Conservation (phyloP, 1,284 basidiomycete genomes). For the Pterula multifida region DNA sequence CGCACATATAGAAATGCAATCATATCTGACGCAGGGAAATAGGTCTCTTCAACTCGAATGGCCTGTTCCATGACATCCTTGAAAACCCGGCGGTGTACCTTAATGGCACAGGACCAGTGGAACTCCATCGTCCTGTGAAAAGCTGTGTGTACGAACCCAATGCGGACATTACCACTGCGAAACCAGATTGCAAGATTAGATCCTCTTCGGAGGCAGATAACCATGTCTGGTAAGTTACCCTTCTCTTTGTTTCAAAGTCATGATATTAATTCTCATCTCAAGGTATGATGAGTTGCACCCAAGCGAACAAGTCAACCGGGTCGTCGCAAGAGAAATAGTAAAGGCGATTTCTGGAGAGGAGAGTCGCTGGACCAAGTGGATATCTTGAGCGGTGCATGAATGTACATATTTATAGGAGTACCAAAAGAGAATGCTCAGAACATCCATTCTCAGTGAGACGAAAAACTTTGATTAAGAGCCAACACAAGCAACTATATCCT, state of each 20-base stretch:
- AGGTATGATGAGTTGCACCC: slow-evolving; percentile 39
- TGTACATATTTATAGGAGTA: no score
- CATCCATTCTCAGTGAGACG: no score
- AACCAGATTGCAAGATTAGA: slow-evolving; percentile 24
- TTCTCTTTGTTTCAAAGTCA: slow-evolving; percentile 17
- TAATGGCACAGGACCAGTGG: slow-evolving; percentile 46
- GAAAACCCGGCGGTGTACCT: slow-evolving; percentile 33
- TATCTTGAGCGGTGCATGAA: no score
- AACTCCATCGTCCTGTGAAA: slow-evolving; percentile 36
- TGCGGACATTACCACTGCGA: slow-evolving; percentile 16
- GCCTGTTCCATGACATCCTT: slow-evolving; percentile 42
- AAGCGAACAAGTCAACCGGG: slow-evolving; percentile 40
- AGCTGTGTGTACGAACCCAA: slow-evolving; percentile 31
- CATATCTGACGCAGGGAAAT: background rate
- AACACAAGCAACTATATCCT: no score
- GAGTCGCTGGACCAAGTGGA: slow-evolving; percentile 36
- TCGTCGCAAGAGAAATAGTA: slow-evolving; percentile 37
- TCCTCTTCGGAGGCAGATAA: slow-evolving; percentile 34
- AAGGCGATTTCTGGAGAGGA: slow-evolving; percentile 27
- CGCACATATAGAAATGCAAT: background rate
- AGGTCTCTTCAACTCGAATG: slow-evolving; percentile 43
- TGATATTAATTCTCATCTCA: background rate
- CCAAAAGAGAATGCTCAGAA: no score
- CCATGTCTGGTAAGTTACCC: slow-evolving; percentile 36
- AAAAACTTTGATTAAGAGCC: no score